Evolutionary conservation across 177 flowering plant genomes (phyloP).

Genomic region (Vitis hybrid): DNA sequence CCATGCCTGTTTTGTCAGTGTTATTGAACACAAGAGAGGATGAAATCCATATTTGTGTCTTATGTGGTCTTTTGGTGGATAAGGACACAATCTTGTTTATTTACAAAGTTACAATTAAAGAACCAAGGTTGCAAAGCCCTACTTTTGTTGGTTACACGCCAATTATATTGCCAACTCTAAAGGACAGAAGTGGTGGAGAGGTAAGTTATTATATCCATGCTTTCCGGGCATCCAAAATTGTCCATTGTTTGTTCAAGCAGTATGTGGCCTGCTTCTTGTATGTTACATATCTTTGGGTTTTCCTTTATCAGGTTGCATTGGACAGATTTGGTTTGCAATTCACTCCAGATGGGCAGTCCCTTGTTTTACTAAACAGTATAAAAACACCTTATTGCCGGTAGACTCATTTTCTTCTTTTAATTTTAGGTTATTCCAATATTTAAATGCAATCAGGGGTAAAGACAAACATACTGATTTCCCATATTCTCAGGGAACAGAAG

Average conservation of each 20-base stretch:
- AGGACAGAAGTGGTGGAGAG: conserved; percentile 36
- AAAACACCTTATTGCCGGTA: conserved; percentile 90
- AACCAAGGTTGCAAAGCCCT: conserved; percentile 52
- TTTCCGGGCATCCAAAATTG: not conserved
- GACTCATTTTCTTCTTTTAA: conserved; percentile 11
- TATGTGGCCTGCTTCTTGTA: not conserved
- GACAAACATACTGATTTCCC: conserved; percentile 9
- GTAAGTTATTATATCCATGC: conserved; percentile 36
- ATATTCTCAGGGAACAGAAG: conserved; percentile 53
- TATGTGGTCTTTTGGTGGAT: conserved; percentile 52
- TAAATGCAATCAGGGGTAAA: not conserved
- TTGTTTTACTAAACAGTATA: conserved; percentile 59
- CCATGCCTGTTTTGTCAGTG: conserved; percentile 60
- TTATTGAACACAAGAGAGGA: conserved; percentile 34
- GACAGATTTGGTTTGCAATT: conserved; percentile 54
- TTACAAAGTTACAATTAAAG: conserved; percentile 49
- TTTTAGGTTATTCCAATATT: not conserved
- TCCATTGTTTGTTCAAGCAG: not conserved
- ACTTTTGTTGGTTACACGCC: conserved; percentile 67
- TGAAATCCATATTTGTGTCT: conserved; percentile 58
- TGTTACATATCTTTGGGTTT: conserved; percentile 9
- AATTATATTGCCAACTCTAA: conserved; percentile 41
- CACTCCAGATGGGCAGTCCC: conserved; percentile 57
- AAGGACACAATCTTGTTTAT: conserved; percentile 51
- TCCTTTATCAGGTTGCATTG: conserved; percentile 42